A percentile compares a stretch with the other conserved stretches of the same genome.
Conservation (phyloP, 169 alveolate species). For the Plasmodium relictum region DNA sequence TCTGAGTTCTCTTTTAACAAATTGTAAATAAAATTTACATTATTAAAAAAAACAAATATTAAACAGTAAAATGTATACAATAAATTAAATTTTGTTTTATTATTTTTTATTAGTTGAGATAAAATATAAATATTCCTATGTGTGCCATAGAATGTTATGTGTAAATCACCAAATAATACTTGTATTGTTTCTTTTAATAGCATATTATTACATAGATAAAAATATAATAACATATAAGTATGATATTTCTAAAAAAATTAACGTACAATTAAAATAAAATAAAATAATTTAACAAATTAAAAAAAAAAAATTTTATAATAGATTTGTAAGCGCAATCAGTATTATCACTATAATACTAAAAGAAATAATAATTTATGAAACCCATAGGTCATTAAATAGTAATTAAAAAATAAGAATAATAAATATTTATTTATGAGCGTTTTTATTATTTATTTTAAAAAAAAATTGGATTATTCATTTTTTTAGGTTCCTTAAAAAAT, state of each 20-base stretch:
- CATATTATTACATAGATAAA: conserved; percentile 62
- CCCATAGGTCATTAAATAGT: conserved; percentile 56
- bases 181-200: conserved; percentile 44
- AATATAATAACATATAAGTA: conserved; percentile 45
- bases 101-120: conserved; percentile 34
- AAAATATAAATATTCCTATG: conserved; percentile 67
- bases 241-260: conserved; percentile 11
- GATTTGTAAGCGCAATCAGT: conserved; percentile 28
- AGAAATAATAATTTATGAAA: conserved; percentile 57
- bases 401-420: conserved; percentile 19
- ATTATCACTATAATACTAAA: conserved; percentile 43
- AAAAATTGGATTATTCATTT: neutral
- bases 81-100: neutral
- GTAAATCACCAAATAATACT: conserved; percentile 64
- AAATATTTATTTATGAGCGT: neutral
- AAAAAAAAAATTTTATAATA: neutral
- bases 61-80: neutral
- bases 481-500: conserved; percentile 60
- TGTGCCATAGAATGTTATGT: conserved; percentile 55
- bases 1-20: conserved; percentile 65
- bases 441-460: no score
- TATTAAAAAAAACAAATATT: neutral
- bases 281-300: neutral
- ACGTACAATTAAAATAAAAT: neutral
- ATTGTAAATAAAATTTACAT: conserved; percentile 27